These are phyloP conservation scores for Stramenopiles sp. DNA, from an alignment of 352 stramenopile genomes.

Conservation along the genomic window DNA sequence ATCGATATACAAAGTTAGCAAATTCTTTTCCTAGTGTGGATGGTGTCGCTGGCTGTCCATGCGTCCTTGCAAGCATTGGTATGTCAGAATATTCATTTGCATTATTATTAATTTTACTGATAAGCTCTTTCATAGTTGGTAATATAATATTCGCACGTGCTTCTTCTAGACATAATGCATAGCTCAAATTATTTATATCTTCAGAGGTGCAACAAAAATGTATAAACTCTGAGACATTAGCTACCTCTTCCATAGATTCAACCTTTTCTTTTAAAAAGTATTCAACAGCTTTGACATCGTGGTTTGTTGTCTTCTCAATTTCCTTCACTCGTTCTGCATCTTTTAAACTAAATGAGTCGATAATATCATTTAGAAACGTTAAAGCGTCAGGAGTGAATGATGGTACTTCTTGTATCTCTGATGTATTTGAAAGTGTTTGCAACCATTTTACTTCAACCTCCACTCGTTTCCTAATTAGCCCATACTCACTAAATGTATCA, in stretches of 20 bases:
- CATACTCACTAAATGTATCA: slow-evolving; percentile 18
- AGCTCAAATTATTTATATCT: slow-evolving; percentile 28
- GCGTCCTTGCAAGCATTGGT: slow-evolving; percentile 25
- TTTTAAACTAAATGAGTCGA: slow-evolving; percentile 14
- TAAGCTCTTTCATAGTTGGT: slow-evolving; percentile 20
- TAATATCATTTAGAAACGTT: slow-evolving; percentile 13
- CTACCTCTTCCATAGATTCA: slow-evolving; percentile 14
- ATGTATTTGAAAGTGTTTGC: slow-evolving; percentile 10
- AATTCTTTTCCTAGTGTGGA: slow-evolving; percentile 27
- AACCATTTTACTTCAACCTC: slow-evolving; percentile 26
- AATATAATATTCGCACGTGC: slow-evolving; percentile 14
- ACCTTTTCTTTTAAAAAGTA: slow-evolving; percentile 28
- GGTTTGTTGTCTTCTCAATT: slow-evolving; percentile 29
- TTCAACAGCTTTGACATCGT: slow-evolving; percentile 30
- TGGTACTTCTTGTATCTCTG: slow-evolving; percentile 13
- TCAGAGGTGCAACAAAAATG: slow-evolving; percentile 28
- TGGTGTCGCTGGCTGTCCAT: slow-evolving; percentile 26
- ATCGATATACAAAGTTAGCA: slow-evolving; percentile 25
- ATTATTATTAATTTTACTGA: slow-evolving; percentile 11
- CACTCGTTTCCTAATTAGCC: slow-evolving; percentile 23
- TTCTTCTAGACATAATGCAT: slow-evolving; percentile 20
- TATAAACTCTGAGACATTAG: slow-evolving; percentile 20
- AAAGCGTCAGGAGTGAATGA: slow-evolving; percentile 13
- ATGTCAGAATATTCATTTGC: slow-evolving; percentile 16
- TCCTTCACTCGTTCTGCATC: slow-evolving; percentile 23